A percentile compares a stretch with the other conserved stretches of the same genome.
phyloP scores from a whole-genome alignment of 2,329 filamentous ascomycete species.

The Hypoxylon sp. region DNA sequence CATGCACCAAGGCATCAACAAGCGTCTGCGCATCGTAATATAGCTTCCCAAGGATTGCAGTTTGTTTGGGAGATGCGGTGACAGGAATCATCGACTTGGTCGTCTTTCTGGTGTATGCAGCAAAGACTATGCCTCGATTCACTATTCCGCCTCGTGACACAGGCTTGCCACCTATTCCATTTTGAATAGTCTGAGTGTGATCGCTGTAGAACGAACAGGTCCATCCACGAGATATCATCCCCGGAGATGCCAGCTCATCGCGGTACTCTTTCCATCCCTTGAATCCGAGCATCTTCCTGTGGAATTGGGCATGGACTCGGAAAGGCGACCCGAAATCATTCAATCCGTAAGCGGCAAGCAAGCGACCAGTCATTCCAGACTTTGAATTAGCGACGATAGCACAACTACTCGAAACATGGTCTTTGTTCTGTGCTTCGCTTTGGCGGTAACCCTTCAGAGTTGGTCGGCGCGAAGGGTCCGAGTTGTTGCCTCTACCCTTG shows the following conservation, averaged over 20 bases:
- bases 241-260: constrained; percentile 56
- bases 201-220: constrained; percentile 66
- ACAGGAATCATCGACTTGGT: constrained; percentile 54
- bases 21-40: constrained; percentile 64
- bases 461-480: constrained; percentile 38
- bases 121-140: constrained; percentile 68
- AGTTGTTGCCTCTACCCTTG: constrained; percentile 41
- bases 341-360: constrained; percentile 68
- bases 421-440: not conserved
- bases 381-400: constrained; percentile 25
- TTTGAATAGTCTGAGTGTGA: constrained; percentile 43
- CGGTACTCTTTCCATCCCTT: constrained; percentile 67
- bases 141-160: constrained; percentile 40
- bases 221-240: constrained; percentile 65
- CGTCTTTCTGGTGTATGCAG: constrained; percentile 65
- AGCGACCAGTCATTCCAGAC: constrained; percentile 59
- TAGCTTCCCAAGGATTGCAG: constrained; percentile 56
- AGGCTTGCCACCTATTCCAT: constrained; percentile 40
- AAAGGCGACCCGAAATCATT: constrained; percentile 65
- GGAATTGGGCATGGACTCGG: constrained; percentile 63
- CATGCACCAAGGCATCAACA: constrained; percentile 55
- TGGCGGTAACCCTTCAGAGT: constrained; percentile 18
- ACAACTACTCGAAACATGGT: constrained; percentile 1
- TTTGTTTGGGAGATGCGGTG: constrained; percentile 55
- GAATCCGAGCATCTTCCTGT: constrained; percentile 62